Percentiles rank a stretch among this genome's conserved stretches.
Evolutionary conservation across 148 eudicot genomes (phyloP).

Genomic region (Silene conica): DNA sequence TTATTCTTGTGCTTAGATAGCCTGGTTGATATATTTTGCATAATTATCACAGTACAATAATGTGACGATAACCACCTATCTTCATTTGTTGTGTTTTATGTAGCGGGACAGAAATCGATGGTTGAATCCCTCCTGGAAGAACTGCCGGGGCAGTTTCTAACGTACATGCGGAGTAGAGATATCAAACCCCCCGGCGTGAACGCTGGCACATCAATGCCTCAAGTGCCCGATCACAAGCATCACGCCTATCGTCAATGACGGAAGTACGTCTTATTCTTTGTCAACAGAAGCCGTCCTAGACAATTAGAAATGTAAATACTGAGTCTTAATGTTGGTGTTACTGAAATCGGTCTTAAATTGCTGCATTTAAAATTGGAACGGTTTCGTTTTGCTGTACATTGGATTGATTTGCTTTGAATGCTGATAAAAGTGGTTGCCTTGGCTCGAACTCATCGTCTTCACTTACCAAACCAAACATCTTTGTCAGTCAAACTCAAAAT

Average conservation of each 20-base stretch:
- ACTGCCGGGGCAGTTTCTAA: conserved; percentile 74
- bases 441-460: too few relatives aligned
- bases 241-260: not conserved
- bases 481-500: too few relatives aligned
- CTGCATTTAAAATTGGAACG: too few relatives aligned
- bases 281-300: not conserved
- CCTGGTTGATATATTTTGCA: not conserved
- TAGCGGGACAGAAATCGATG: conserved; percentile 65
- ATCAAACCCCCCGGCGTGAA: conserved; percentile 43
- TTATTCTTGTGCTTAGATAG: too few relatives aligned
- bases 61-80: not conserved
- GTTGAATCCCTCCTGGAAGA: conserved; percentile 76
- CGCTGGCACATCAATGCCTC: not conserved
- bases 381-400: too few relatives aligned
- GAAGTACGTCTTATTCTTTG: not conserved
- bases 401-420: too few relatives aligned
- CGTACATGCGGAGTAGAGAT: conserved; percentile 64
- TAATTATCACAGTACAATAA: not conserved
- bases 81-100: conserved; percentile 4
- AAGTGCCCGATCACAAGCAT: not conserved
- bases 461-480: too few relatives aligned
- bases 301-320: not conserved
- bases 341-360: too few relatives aligned
- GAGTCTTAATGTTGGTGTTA: too few relatives aligned
- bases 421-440: too few relatives aligned